Evolutionary conservation across 345 rosid genomes (phyloP).

Genomic region (Gynandropsis gynandra): DNA sequence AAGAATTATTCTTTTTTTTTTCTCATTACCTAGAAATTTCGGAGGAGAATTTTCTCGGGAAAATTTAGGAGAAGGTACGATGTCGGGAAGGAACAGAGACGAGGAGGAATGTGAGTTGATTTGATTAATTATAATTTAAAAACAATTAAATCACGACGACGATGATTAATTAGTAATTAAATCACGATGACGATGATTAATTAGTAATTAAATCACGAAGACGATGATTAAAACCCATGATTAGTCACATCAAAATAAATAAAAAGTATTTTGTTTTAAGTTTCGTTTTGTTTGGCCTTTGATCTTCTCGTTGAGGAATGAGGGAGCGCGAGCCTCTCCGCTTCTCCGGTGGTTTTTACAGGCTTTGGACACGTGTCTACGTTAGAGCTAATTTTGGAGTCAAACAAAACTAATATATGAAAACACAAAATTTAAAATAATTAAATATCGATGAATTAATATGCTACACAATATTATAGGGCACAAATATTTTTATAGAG

Average conservation of each 20-base stretch:
- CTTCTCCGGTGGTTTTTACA: constrained; percentile 20
- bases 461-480: too few species aligned
- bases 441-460: too few species aligned
- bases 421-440: too few species aligned
- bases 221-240: constrained; percentile 5
- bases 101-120: constrained; percentile 27
- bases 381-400: constrained; percentile 7
- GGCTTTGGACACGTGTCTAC: constrained; percentile 19
- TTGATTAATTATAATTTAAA: constrained; percentile 12
- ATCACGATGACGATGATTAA: constrained; percentile 3
- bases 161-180: background rate
- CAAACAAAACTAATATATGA: background rate
- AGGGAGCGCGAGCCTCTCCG: constrained; percentile 19
- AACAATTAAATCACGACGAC: constrained; percentile 5
- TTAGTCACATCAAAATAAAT: background rate
- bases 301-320: constrained; percentile 17
- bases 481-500: too few species aligned
- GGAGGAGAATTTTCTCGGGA: constrained; percentile 5
- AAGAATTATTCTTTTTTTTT: background rate
- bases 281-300: constrained; percentile 12
- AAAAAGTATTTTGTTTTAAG: background rate
- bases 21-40: constrained; percentile 3
- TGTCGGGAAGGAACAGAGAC: constrained; percentile 18
- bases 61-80: constrained; percentile 13
- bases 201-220: constrained; percentile 6